Conservation (phyloP, 2,329 filamentous ascomycete species). For the Cytospora schulzeri region DNA sequence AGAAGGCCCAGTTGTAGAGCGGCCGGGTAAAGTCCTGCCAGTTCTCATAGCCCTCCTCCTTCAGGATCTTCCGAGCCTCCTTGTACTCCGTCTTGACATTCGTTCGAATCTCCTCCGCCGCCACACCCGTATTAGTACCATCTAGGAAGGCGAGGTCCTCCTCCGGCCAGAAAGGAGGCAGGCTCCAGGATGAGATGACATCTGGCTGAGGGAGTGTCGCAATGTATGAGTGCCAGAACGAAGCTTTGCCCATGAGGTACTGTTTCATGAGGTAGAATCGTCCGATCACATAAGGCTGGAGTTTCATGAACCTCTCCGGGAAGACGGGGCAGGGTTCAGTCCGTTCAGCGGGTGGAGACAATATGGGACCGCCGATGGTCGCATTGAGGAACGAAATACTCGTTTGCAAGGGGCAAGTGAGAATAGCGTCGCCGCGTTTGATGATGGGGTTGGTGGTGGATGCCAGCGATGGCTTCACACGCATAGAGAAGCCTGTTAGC, state of each 20-base stretch:
- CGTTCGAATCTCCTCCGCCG: conserved; percentile 49
- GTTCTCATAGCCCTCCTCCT: conserved; percentile 32
- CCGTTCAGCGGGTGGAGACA: conserved; percentile 9
- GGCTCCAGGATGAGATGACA: conserved; percentile 50
- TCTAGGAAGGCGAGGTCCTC: conserved; percentile 60
- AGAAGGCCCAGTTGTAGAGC: conserved; percentile 66
- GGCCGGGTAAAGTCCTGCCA: conserved; percentile 45
- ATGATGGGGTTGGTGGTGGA: conserved; percentile 28
- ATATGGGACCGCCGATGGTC: conserved; percentile 39
- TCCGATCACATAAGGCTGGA: conserved; percentile 61
- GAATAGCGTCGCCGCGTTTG: conserved; percentile 46
- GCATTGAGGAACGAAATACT: conserved; percentile 63
- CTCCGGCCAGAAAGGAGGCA: conserved; percentile 65
- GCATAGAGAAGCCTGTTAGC: conserved; percentile 56
- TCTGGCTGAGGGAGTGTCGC: conserved; percentile 64
- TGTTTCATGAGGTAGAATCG: conserved; percentile 72
- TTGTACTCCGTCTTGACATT: conserved; percentile 51
- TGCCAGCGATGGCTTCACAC: conserved; percentile 40
- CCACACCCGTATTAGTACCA: conserved; percentile 56
- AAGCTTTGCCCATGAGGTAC: conserved; percentile 58
- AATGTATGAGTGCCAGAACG: conserved; percentile 72
- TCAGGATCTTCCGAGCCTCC: conserved; percentile 44
- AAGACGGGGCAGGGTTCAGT: conserved; percentile 39
- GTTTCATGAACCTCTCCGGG: conserved; percentile 51
- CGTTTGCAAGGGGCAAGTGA: conserved; percentile 54